A percentile compares a stretch with the other conserved stretches of the same genome.
phyloP scores from a whole-genome alignment of 257 asterid genomes.

The Datura wrightii region DNA sequence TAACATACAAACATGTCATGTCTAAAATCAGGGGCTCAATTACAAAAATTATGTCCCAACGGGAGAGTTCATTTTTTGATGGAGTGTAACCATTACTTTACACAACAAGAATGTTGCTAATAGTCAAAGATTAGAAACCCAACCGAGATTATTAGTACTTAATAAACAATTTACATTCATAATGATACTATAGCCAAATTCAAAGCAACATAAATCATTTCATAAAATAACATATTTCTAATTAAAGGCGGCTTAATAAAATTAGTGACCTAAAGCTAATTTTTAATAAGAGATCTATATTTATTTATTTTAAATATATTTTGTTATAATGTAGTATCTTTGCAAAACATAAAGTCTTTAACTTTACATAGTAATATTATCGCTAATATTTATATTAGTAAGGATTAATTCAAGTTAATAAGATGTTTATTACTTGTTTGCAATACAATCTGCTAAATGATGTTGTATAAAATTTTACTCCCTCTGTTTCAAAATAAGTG shows the following conservation, averaged over 20 bases:
- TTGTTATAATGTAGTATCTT: neutral
- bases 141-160: conserved; percentile 19
- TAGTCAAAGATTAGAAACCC: neutral
- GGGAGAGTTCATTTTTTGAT: neutral
- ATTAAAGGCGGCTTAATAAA: neutral
- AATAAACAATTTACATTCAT: neutral
- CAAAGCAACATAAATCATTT: neutral
- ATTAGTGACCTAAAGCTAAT: no score
- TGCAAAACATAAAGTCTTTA: neutral
- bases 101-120: neutral
- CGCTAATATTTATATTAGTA: neutral
- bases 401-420: neutral
- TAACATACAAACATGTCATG: conserved; percentile 20
- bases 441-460: neutral
- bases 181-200: conserved; percentile 8
- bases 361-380: neutral
- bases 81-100: neutral
- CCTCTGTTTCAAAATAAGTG: no score
- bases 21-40: neutral
- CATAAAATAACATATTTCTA: neutral
- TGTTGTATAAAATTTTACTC: neutral
- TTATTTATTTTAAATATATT: neutral
- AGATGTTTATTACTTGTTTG: neutral
- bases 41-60: conserved; percentile 18
- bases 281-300: no score